Conservation (phyloP, 2,329 filamentous ascomycete species). For the Ambrosiella xylebori region DNA sequence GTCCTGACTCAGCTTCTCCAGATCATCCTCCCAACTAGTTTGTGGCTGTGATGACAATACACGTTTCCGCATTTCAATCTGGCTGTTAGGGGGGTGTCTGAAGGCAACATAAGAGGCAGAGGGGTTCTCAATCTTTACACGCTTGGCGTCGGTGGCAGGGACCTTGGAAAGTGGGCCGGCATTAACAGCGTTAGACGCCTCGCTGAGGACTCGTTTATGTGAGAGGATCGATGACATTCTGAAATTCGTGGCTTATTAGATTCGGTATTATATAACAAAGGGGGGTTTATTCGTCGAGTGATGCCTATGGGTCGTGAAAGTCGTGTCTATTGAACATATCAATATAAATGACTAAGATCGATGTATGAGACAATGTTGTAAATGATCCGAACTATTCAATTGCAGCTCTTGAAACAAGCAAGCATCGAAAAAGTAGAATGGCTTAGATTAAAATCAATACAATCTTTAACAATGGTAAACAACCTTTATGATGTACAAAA, state of each 20-base stretch:
- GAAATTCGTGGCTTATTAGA: not conserved
- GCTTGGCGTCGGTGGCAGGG: not conserved
- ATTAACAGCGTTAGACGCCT: not conserved
- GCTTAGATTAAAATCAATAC: no score
- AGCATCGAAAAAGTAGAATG: not conserved
- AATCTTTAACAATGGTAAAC: no score
- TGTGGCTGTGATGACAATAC: constrained; percentile 62
- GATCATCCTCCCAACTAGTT: constrained; percentile 80
- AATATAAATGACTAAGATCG: no score
- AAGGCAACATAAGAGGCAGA: not conserved
- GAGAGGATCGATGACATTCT: not conserved
- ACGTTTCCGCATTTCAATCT: constrained; percentile 37
- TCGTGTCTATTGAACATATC: not conserved
- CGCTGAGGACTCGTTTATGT: constrained; percentile 7
- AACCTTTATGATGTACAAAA: no score
- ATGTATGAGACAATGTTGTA: no score
- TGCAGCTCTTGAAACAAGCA: not conserved
- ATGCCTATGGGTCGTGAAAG: not conserved
- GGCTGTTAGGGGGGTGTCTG: constrained; percentile 25
- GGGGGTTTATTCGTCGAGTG: not conserved
- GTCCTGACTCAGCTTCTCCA: constrained; percentile 92
- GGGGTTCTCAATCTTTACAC: constrained; percentile 5
- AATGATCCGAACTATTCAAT: no score
- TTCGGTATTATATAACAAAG: not conserved
- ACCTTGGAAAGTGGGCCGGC: not conserved